Evolutionary conservation across 257 asterid species (phyloP), one percentile per base, ranked within the genome.

Genomic region (Striga asiatica): DNA sequence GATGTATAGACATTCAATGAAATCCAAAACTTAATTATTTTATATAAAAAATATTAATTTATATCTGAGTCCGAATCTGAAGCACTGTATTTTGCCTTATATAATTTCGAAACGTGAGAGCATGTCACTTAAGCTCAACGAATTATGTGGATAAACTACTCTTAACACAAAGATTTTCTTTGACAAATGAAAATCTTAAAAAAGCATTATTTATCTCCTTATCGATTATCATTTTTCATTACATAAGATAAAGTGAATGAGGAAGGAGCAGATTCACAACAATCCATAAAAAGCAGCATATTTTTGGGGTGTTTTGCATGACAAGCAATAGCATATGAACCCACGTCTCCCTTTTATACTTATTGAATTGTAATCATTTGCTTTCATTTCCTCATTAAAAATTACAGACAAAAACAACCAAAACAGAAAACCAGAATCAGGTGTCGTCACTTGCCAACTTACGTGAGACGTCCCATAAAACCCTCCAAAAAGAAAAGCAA

Each of bases 281-380:
- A 66, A 63, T 54, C 55, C 58, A 23, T 4, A 53, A 18, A 38
- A 7, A 45, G n/a, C n/a, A n/a, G n/a, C n/a, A n/a, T n/a, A n/a
- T n/a, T n/a, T n/a, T n/a, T n/a, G n/a, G n/a, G n/a, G n/a, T n/a
- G 7, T 1, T 32, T 32, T 3, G 38, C 38, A 32, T 32, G 38
- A 11, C 17, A 29, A 35, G 50, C 71, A 47, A 2, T 4, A 65
- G 60, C 5, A 48, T 22, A 18, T 34, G 18, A 19, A 16, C 2
- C 43, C 23, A n/a, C 24, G 62, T 67, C 51, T n/a, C 11, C 11
- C n/a, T n/a, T n/a, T 55, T 42, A 37, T n/a, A 35, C 56, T 29
- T 38, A 11, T 58, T 60, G 2, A 22, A 56, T n/a, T 50, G 66
- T 28, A 70, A 74, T 74, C 69, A 74, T 74, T 74, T 22, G 54